Evolutionary conservation across 2,329 filamentous ascomycete species (phyloP), one percentile per base, ranked within the genome.

Genomic region (Dryadomyces quercivorus): DNA sequence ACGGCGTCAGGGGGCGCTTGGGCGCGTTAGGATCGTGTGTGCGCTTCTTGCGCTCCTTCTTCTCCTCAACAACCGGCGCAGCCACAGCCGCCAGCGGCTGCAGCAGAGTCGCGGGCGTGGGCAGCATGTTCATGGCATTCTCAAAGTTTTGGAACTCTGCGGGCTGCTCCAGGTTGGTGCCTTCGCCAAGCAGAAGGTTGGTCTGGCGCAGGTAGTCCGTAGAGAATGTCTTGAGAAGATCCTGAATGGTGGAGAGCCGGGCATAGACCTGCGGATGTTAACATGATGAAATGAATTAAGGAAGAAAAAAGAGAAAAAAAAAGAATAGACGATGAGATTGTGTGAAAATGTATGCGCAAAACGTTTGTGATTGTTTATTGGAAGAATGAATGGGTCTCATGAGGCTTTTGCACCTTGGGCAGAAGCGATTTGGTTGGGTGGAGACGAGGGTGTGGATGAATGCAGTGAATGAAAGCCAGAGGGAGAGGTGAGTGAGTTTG

Each of bases 1-100:
- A 96, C 2, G 92, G 90, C 6, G 92, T 97, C 65, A 96, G 71
- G 9, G 92, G 91, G 51, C 91, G 84, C 80, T 96, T 97, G 57
- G 92, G 92, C 7, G 91, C 91, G 69, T 95, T 95, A 61, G 91
- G 91, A 68, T 97, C 92, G 65, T 87, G 84, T 45, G 82, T 83
- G 58, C 84, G 81, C 76, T 91, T 91, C 78, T 93, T 92, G 70
- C 87, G 85, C 77, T 93, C 90, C 78, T 90, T 90, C 78, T 89
- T 86, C 68, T 83, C 81, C 64, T 82, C 79, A 10, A 74, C 77
- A 1, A 70, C 72, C 22, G 75, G 13, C 69, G 68, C 38, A 65
- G 60, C 52, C 2, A 54, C 69, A 61, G 46, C 66, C 68, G 69
- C 34, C 66, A 61, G 53, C 13, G 58, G 70, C 62, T 45, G 67